Evolutionary conservation across 805 yeast genomes (phyloP).

Genomic region (Alloascoidea hylecoeti): DNA sequence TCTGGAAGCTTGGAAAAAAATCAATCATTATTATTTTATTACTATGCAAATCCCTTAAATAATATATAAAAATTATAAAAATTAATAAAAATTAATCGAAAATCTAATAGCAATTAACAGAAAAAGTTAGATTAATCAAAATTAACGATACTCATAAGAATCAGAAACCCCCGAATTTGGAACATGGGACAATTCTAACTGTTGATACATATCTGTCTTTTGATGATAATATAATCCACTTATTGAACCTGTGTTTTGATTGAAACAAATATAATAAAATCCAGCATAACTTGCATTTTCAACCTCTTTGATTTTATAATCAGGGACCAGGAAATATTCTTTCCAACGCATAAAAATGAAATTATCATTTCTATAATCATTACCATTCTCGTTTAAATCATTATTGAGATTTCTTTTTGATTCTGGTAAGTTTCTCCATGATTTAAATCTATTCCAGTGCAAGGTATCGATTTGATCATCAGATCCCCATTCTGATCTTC

Average conservation of each 20-base stretch:
- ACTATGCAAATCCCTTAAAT: too few relatives aligned
- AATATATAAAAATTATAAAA: too few relatives aligned
- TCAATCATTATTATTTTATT: too few relatives aligned
- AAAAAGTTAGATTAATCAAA: too few relatives aligned
- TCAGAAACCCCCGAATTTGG: constrained; percentile 31
- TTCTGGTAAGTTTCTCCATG: constrained; percentile 21
- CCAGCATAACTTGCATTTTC: constrained; percentile 84
- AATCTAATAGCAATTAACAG: too few relatives aligned
- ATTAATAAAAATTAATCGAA: too few relatives aligned
- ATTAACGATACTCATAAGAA: constrained; percentile 16
- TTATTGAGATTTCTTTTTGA: constrained; percentile 10
- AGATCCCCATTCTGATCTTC: constrained; percentile 46
- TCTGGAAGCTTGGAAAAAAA: too few relatives aligned
- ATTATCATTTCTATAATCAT: constrained; percentile 15
- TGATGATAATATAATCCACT: constrained; percentile 75
- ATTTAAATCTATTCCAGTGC: constrained; percentile 50
- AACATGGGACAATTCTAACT: constrained; percentile 46
- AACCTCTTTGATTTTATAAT: constrained; percentile 45
- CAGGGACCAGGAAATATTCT: constrained; percentile 77
- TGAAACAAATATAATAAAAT: constrained; percentile 76
- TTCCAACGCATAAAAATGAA: constrained; percentile 87
- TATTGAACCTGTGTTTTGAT: constrained; percentile 61
- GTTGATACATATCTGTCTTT: constrained; percentile 69
- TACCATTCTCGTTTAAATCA: too few relatives aligned
- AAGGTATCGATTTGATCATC: constrained; percentile 43